A percentile compares a stretch with the other conserved stretches of the same genome.
phyloP scores from a whole-genome alignment of 768 basidiomycete genomes.

The Termitomyces bulborhizus region DNA sequence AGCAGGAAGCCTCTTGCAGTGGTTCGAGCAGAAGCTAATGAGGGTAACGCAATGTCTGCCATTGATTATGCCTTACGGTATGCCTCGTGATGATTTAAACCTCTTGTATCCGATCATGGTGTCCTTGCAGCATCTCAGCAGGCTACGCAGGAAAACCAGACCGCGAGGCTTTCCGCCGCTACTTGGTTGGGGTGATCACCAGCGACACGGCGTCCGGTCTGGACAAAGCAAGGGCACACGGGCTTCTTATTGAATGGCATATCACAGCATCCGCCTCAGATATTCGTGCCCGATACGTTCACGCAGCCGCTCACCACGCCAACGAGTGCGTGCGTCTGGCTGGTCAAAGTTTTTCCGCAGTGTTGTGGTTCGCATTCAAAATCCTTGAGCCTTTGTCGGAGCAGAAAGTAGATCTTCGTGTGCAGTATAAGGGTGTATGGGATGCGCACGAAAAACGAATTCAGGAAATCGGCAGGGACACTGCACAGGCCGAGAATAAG shows the following conservation, averaged over 20 bases:
- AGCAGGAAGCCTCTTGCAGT: not conserved
- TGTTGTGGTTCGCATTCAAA: slow-evolving; percentile 16
- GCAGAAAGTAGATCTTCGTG: slow-evolving; percentile 7
- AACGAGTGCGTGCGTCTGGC: slow-evolving; percentile 12
- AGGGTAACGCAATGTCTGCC: slow-evolving; percentile 8
- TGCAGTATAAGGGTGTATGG: slow-evolving; percentile 17
- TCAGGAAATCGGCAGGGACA: slow-evolving; percentile 13
- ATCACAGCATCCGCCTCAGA: not conserved
- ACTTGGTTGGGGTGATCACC: slow-evolving; percentile 11
- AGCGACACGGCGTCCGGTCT: not conserved
- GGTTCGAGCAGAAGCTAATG: slow-evolving; percentile 13
- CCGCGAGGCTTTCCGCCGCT: slow-evolving; percentile 6
- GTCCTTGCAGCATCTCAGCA: slow-evolving; percentile 6
- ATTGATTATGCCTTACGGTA: slow-evolving; percentile 15
- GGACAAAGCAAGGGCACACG: slow-evolving; percentile 11
- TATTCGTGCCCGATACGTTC: slow-evolving; percentile 9
- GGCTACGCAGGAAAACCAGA: slow-evolving; percentile 11
- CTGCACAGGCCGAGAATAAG: slow-evolving; percentile 16
- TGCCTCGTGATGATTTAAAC: not conserved
- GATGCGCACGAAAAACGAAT: slow-evolving; percentile 15
- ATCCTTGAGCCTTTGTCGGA: slow-evolving; percentile 12
- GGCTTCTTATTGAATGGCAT: slow-evolving; percentile 13
- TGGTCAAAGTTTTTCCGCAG: slow-evolving; percentile 10
- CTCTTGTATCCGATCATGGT: not conserved
- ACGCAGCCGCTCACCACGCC: slow-evolving; percentile 17